These are phyloP conservation scores for Acaromyces ingoldii DNA, from an alignment of 1,284 basidiomycete genomes.

Conservation along the genomic window DNA sequence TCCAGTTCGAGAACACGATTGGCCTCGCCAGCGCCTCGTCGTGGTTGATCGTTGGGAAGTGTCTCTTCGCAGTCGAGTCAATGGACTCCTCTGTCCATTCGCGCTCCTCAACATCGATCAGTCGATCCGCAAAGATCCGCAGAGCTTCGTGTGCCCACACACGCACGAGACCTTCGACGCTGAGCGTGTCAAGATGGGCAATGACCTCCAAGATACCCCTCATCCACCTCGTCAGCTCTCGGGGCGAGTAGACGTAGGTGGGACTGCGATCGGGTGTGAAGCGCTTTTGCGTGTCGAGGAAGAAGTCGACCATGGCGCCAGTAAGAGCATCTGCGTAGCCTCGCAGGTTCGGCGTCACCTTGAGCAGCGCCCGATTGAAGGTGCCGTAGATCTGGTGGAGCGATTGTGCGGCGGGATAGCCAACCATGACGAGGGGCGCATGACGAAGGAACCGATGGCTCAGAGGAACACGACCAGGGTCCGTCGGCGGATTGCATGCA, in stretches of 20 bases:
- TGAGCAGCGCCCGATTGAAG: conserved; percentile 94
- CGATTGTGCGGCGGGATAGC: conserved; percentile 94
- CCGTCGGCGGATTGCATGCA: conserved; percentile 99
- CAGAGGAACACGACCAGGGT: conserved; percentile 96
- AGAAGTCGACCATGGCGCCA: conserved; percentile 95
- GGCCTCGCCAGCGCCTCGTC: conserved; percentile 72
- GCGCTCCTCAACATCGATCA: conserved; percentile 59
- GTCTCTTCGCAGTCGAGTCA: conserved; percentile 72
- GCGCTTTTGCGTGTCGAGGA: conserved; percentile 82
- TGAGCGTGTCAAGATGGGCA: conserved; percentile 64
- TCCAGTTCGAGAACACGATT: conserved; percentile 98
- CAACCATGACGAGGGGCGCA: conserved; percentile 98
- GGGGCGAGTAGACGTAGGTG: conserved; percentile 98
- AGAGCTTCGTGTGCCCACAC: conserved; percentile 98
- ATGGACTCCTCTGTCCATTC: conserved; percentile 90
- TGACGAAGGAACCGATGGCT: conserved; percentile 95
- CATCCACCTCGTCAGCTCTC: conserved; percentile 96
- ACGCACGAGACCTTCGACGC: conserved; percentile 88
- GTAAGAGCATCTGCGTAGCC: conserved; percentile 92
- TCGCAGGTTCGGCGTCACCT: conserved; percentile 87
- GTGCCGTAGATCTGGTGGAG: conserved; percentile 98
- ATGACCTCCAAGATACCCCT: conserved; percentile 97
- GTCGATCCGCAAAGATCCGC: conserved; percentile 93
- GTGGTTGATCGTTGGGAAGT: conserved; percentile 87
- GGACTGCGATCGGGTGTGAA: conserved; percentile 96